phyloP scores from a whole-genome alignment of 2,329 filamentous ascomycete species.

The Exutisphaerella laricina region DNA sequence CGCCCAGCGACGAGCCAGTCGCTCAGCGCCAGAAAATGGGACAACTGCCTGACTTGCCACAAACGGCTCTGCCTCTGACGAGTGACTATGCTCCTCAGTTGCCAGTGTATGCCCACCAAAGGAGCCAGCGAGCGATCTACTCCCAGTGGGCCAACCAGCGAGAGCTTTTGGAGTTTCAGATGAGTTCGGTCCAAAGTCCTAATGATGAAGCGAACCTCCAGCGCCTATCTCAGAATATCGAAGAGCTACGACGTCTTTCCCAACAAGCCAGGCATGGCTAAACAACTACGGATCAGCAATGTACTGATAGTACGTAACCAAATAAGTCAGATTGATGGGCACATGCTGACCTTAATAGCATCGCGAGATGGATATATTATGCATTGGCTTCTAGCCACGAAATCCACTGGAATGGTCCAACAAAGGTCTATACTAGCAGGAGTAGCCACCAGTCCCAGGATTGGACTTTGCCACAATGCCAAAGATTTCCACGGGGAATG shows the following conservation, averaged over 20 bases:
- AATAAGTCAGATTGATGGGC: too few relatives aligned
- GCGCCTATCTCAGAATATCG: conserved; percentile 23
- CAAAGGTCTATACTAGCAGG: too few relatives aligned
- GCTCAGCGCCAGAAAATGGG: conserved; percentile 15
- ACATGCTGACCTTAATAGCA: too few relatives aligned
- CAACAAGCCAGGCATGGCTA: conserved; percentile 27
- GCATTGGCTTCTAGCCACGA: too few relatives aligned
- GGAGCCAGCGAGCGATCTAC: conserved; percentile 17
- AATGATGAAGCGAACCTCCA: conserved; percentile 24
- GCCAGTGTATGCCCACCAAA: conserved; percentile 7
- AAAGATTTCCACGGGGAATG: too few relatives aligned
- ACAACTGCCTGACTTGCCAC: conserved; percentile 10
- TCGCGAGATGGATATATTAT: too few relatives aligned
- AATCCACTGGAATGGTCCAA: too few relatives aligned
- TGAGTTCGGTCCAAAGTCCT: conserved; percentile 23
- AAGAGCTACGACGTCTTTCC: conserved; percentile 24
- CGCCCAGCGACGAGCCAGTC: conserved; percentile 19
- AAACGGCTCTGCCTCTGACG: conserved; percentile 7
- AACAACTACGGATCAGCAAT: conserved; percentile 10
- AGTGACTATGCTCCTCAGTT: conserved; percentile 8
- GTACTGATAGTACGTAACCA: conserved; percentile 2
- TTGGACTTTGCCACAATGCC: too few relatives aligned
- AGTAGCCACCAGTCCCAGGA: too few relatives aligned
- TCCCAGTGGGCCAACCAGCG: conserved; percentile 26
- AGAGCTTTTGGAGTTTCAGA: conserved; percentile 23